Percentiles rank a stretch among this genome's conserved stretches.
phyloP scores from a whole-genome alignment of 148 eudicot genomes.

The Vaccinium darrowii region DNA sequence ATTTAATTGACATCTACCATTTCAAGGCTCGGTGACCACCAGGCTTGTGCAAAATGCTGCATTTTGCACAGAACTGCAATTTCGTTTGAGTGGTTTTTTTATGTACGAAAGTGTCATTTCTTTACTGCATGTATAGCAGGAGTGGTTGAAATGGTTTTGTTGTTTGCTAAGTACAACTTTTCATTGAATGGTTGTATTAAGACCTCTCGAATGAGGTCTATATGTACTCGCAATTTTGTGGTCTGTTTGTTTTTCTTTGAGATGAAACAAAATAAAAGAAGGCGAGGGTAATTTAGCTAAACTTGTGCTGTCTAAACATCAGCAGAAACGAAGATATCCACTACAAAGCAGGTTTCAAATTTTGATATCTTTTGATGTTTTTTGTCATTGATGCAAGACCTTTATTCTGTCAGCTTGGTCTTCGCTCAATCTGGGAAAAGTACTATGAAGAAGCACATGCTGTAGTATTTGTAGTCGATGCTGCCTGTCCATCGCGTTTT shows the following conservation, averaged over 20 bases:
- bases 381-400: conserved; percentile 16
- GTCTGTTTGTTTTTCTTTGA: background rate
- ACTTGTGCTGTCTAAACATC: background rate
- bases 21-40: background rate
- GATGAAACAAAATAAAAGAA: background rate
- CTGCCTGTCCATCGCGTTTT: conserved; percentile 80
- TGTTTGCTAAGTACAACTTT: background rate
- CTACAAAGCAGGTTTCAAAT: background rate
- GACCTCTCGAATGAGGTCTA: background rate
- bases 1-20: background rate
- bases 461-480: conserved; percentile 87
- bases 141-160: background rate
- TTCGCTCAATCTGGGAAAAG: conserved; percentile 98
- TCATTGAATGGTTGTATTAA: background rate
- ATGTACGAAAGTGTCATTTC: background rate
- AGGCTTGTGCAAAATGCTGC: background rate
- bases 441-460: conserved; percentile 99
- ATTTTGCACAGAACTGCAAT: background rate
- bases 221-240: background rate
- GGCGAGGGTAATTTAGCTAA: background rate
- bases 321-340: background rate
- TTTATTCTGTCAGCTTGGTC: conserved; percentile 67
- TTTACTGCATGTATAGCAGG: no score
- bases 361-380: conserved; percentile 9
- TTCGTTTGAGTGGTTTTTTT: background rate